Conservation (phyloP, 108 stramenopile species). For the Nitzschia sp. region DNA sequence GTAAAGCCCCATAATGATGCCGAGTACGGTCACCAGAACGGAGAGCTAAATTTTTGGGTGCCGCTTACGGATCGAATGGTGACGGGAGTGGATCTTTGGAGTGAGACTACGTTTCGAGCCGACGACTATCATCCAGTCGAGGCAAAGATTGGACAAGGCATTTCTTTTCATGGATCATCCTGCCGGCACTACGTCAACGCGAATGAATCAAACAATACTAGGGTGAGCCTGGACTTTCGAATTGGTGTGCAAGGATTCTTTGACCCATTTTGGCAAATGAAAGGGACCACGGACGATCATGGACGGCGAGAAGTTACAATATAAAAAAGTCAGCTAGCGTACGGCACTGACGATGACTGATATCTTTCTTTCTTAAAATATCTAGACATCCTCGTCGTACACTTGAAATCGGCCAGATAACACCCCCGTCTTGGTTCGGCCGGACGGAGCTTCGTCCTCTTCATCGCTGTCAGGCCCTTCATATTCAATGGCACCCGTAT, state of each 20-base stretch:
- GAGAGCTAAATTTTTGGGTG: conserved; percentile 91
- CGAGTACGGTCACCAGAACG: conserved; percentile 89
- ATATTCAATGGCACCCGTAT: conserved; percentile 70
- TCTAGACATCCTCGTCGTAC: conserved; percentile 20
- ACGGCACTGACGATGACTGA: background rate
- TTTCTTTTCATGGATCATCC: conserved; percentile 82
- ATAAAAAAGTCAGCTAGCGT: conserved; percentile 14
- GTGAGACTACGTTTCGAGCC: conserved; percentile 46
- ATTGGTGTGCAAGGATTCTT: conserved; percentile 86
- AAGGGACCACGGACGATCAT: conserved; percentile 85
- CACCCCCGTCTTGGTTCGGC: background rate
- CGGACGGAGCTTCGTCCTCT: conserved; percentile 20
- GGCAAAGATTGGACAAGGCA: conserved; percentile 62
- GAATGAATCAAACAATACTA: conserved; percentile 64
- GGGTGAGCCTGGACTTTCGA: conserved; percentile 86
- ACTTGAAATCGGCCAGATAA: background rate
- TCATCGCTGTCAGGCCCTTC: conserved; percentile 47
- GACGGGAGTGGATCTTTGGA: conserved; percentile 78
- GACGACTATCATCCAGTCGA: conserved; percentile 77
- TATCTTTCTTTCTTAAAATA: background rate
- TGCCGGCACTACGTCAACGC: conserved; percentile 82
- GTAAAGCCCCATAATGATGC: conserved; percentile 85
- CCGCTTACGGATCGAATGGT: conserved; percentile 65
- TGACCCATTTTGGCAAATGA: conserved; percentile 87
- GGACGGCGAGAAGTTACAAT: conserved; percentile 56